These are phyloP conservation scores for Vigna unguiculata DNA, from an alignment of 306 rosid species.

Conservation along the genomic window DNA sequence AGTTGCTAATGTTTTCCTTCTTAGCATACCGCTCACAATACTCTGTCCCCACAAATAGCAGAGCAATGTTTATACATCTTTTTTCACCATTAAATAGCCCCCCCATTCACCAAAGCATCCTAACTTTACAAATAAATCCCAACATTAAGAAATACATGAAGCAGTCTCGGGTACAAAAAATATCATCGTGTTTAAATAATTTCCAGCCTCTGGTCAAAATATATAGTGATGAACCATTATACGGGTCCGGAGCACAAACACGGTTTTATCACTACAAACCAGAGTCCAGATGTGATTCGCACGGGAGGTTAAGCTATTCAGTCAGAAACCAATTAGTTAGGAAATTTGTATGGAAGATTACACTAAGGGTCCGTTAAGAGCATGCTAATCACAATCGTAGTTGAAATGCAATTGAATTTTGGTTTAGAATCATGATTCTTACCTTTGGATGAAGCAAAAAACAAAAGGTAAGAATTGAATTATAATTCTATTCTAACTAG, in stretches of 20 bases:
- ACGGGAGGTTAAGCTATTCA: conserved; percentile 35
- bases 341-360: conserved; percentile 1
- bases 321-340: conserved; percentile 13
- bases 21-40: conserved; percentile 94
- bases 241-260: background rate
- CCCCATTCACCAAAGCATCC: conserved; percentile 31
- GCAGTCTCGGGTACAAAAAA: conserved; percentile 16
- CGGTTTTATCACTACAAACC: conserved; percentile 13
- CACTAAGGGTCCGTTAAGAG: background rate
- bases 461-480: background rate
- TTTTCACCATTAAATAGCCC: conserved; percentile 36
- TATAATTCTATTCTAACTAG: background rate
- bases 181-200: conserved; percentile 8
- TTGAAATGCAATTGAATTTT: background rate
- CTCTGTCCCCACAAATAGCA: conserved; percentile 65
- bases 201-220: conserved; percentile 17
- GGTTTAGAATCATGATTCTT: background rate
- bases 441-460: background rate
- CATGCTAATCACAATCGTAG: background rate
- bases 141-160: conserved; percentile 29
- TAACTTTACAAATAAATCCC: conserved; percentile 1
- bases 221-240: conserved; percentile 13
- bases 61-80: conserved; percentile 23
- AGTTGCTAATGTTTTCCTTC: conserved; percentile 68
- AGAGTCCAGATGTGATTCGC: conserved; percentile 30